Evolutionary conservation across 345 rosid genomes (phyloP).

Genomic region (Bruguiera parviflora): DNA sequence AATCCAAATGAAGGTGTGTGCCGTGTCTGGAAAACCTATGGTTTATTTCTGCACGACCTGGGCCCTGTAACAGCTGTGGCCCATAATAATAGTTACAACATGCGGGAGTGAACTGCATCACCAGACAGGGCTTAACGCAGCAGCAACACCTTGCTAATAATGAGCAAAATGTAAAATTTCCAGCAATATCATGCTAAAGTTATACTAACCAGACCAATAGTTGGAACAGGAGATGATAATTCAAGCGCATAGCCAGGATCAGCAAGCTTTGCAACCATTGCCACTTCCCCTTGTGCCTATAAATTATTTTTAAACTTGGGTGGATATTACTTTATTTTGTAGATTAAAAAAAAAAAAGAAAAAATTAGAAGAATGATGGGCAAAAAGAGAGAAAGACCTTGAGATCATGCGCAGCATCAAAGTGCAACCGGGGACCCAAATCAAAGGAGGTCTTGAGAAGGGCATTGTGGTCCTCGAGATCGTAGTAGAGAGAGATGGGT

Average conservation of each 20-base stretch:
- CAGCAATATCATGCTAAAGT: neutral
- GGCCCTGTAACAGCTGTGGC: neutral
- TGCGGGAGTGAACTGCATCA: neutral
- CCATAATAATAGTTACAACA: neutral
- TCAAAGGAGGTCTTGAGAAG: constrained; percentile 53
- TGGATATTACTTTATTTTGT: neutral
- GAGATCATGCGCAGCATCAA: constrained; percentile 76
- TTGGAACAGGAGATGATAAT: constrained; percentile 67
- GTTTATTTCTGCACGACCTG: neutral
- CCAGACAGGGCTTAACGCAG: neutral
- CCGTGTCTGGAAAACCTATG: neutral
- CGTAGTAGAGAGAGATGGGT: constrained; percentile 62
- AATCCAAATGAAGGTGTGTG: neutral
- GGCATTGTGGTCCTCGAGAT: constrained; percentile 66
- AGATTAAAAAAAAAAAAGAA: neutral
- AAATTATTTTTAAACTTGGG: neutral
- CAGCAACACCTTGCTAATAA: neutral
- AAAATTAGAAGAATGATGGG: neutral
- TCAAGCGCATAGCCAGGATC: constrained; percentile 73
- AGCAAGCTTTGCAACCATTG: constrained; percentile 62
- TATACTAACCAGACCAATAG: constrained; percentile 58
- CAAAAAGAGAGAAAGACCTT: constrained; percentile 42
- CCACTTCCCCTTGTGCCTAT: constrained; percentile 84
- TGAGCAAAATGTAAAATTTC: neutral
- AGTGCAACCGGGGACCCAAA: constrained; percentile 59